Percentiles rank a stretch among this genome's conserved stretches.
Conservation (phyloP, 306 rosid genomes). For the Senna siamea region DNA sequence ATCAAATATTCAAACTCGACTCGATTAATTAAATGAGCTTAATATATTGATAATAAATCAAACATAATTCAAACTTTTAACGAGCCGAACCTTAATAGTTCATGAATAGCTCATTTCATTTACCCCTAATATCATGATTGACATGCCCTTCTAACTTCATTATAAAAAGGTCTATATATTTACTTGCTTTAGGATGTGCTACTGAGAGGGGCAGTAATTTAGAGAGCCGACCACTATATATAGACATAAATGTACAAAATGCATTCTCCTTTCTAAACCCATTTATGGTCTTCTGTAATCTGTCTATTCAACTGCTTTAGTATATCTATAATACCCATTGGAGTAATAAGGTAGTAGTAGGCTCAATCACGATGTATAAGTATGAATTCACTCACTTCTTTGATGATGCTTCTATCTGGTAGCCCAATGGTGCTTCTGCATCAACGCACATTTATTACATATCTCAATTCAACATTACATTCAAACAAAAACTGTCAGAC, state of each 20-base stretch:
- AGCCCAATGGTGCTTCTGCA: conserved; percentile 54
- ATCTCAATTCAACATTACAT: conserved; percentile 30
- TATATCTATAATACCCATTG: conserved; percentile 13
- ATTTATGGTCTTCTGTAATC: neutral
- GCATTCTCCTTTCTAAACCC: conserved; percentile 28
- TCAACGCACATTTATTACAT: conserved; percentile 43
- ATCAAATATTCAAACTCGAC: too few relatives aligned
- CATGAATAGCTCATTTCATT: too few relatives aligned
- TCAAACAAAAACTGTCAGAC: conserved; percentile 26
- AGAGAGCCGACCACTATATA: conserved; percentile 27
- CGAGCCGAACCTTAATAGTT: too few relatives aligned
- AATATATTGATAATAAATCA: too few relatives aligned
- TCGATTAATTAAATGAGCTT: too few relatives aligned
- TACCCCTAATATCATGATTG: too few relatives aligned
- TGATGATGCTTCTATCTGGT: conserved; percentile 55
- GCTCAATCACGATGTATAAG: conserved; percentile 16
- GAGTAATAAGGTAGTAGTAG: conserved; percentile 30
- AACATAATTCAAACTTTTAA: too few relatives aligned
- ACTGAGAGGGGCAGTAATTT: conserved; percentile 22
- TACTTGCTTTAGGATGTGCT: conserved; percentile 25
- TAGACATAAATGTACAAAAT: conserved; percentile 15
- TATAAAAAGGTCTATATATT: conserved; percentile 35
- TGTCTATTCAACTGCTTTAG: conserved; percentile 22
- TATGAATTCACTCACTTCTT: conserved; percentile 65
- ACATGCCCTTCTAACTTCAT: conserved; percentile 22